Percentiles rank a stretch among this genome's conserved stretches.
Evolutionary conservation across 148 eudicot species (phyloP).

Genomic region (Fagopyrum tataricum): DNA sequence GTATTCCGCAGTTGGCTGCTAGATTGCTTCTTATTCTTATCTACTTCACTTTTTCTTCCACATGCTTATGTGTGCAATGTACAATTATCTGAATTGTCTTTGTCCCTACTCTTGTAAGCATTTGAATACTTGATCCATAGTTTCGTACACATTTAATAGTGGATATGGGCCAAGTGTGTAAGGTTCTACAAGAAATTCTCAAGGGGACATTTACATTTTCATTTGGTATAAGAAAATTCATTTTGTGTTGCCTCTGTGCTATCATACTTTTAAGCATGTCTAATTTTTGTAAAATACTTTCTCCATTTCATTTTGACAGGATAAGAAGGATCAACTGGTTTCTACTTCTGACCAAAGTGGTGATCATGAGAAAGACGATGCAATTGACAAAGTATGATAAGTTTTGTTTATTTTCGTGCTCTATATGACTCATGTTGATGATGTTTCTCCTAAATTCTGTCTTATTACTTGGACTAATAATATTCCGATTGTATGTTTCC

Average conservation of each 20-base stretch:
- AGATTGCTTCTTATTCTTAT: neutral
- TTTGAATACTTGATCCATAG: neutral
- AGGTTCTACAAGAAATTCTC: neutral
- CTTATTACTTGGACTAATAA: neutral
- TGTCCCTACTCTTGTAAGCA: neutral
- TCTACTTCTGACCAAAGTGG: conserved; percentile 4
- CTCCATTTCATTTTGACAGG: neutral
- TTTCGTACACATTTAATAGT: neutral
- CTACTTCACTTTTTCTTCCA: neutral
- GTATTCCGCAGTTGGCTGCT: neutral
- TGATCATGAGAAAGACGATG: conserved; percentile 10
- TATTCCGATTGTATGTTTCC: neutral
- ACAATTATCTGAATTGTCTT: neutral
- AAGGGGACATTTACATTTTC: neutral
- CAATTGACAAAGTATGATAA: conserved; percentile 18
- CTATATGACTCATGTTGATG: neutral
- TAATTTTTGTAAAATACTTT: neutral
- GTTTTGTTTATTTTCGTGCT: neutral
- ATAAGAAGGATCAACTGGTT: conserved; percentile 5
- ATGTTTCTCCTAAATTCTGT: neutral
- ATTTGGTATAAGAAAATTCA: neutral
- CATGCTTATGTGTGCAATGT: neutral
- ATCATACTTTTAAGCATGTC: neutral
- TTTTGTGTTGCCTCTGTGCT: neutral
- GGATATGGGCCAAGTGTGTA: neutral